Evolutionary conservation across 1,284 basidiomycete species (phyloP).

Genomic region (Mrakiaceae sp.): DNA sequence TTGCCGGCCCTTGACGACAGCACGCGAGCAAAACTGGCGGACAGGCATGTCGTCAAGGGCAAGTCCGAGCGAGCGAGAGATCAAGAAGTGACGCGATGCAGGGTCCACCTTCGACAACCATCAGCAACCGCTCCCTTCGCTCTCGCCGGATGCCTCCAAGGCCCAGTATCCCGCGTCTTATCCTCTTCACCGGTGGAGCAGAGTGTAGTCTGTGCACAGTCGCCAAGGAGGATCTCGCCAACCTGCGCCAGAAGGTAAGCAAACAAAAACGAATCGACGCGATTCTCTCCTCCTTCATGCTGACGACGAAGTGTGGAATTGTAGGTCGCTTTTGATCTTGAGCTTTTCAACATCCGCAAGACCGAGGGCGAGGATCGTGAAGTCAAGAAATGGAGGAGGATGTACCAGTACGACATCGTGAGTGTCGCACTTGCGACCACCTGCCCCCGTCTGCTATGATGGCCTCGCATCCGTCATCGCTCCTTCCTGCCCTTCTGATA

Average conservation of each 20-base stretch:
- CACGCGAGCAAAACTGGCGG: background rate
- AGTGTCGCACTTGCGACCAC: background rate
- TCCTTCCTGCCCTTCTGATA: background rate
- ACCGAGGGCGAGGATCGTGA: background rate
- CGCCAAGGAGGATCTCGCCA: background rate
- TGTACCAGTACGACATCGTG: constrained; percentile 12
- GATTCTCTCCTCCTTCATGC: background rate
- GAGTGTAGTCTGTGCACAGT: constrained; percentile 11
- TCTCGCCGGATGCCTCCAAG: background rate
- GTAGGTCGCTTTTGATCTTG: background rate
- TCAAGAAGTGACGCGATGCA: background rate
- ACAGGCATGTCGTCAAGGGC: constrained; percentile 64
- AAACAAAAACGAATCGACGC: background rate
- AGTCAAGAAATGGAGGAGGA: constrained; percentile 9
- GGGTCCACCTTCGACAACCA: background rate
- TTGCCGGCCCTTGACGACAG: background rate
- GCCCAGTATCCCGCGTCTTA: background rate
- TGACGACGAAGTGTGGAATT: too few species aligned
- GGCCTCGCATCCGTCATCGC: background rate
- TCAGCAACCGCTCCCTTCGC: background rate
- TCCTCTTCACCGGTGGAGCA: constrained; percentile 8
- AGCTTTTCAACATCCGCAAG: constrained; percentile 10
- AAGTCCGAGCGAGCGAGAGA: constrained; percentile 18
- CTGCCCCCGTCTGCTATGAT: background rate
- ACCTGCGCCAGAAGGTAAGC: background rate